These are phyloP conservation scores for Chamaenerion angustifolium DNA, from an alignment of 345 rosid species.

Conservation along the genomic window DNA sequence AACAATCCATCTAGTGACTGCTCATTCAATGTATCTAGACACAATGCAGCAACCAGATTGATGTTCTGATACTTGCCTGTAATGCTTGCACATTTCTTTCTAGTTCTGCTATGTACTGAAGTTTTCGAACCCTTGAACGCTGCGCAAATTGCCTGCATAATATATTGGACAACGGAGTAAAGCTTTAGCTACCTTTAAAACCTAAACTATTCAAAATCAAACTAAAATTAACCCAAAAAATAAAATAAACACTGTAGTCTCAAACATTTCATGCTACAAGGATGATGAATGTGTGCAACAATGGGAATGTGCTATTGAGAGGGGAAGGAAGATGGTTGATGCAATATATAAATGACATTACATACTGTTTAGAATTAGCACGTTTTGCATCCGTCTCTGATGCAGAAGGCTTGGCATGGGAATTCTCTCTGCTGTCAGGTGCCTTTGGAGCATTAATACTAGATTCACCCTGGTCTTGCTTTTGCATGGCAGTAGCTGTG, in stretches of 20 bases:
- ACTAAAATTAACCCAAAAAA: too few relatives aligned
- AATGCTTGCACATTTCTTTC: constrained; percentile 95
- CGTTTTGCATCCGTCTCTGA: constrained; percentile 61
- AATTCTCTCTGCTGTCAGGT: constrained; percentile 41
- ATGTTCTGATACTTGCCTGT: constrained; percentile 41
- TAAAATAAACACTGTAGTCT: too few relatives aligned
- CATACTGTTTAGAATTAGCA: constrained; percentile 92
- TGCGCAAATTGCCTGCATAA: constrained; percentile 99
- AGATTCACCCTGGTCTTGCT: constrained; percentile 43
- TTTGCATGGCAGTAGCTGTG: constrained; percentile 29
- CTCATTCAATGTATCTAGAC: not conserved
- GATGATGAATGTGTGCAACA: too few relatives aligned
- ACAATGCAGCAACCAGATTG: not conserved
- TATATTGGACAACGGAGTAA: too few relatives aligned
- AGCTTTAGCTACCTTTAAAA: too few relatives aligned
- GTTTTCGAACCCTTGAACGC: constrained; percentile 92
- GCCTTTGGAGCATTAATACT: constrained; percentile 34
- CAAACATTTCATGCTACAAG: too few relatives aligned
- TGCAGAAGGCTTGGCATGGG: constrained; percentile 28
- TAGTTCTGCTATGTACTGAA: constrained; percentile 96
- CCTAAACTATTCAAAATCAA: too few relatives aligned
- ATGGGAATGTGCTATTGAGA: not conserved
- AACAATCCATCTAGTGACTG: not conserved
- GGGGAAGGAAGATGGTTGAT: not conserved
- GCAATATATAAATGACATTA: constrained; percentile 11